Evolutionary conservation across 305 asterid genomes (phyloP), one percentile per base, ranked within the genome.

Genomic region (Nicotiana rustica): DNA sequence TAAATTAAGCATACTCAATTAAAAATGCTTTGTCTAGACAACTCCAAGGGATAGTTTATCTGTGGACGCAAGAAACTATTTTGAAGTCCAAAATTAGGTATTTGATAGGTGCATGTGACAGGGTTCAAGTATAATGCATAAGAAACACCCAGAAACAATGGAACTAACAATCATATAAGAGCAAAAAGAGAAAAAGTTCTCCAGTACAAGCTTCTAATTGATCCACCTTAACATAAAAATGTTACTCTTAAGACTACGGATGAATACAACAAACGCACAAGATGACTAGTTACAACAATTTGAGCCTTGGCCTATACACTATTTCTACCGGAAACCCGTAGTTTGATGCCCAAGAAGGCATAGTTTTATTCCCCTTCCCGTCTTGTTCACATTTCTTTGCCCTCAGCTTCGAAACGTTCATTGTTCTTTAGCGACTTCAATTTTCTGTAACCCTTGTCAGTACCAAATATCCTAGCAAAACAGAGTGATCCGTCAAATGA

Each of bases 371-470:
- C 6, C 38, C 29, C 17, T 67, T 25, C 64, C 86, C 31, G 6
- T 67, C 80, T 78, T 82, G 67, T 47, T 84, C 83, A 91, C 79
- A 75, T 84, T 79, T 87, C 88, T 85, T 88, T 90, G 82, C 80
- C 44, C 55, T 29, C 69, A 2, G 85, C 80, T 76, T 83, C 91
- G 4, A 44, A 44, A 8, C 71, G 90, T 83, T 87, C 91, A 47
- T 49, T 75, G 73, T 88, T 84, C 89, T 91, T 89, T 83, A 92
- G 87, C 56, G 82, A 91, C 90, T 92, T 92, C 90, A 92, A 82
- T 85, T 88, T 93, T 87, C 96, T 85, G 81, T 90, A 93, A 41
- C 97, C 96, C 67, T 87, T 81, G 60, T 93, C 97, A 10, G 96
- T 92, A 59, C 96, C 94, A 64, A 93, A 93, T 84, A 93, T 91